A percentile compares a stretch with the other conserved stretches of the same genome.
phyloP scores from a whole-genome alignment of 192 early-diverging fungal species.

The Lobosporangium transversale region DNA sequence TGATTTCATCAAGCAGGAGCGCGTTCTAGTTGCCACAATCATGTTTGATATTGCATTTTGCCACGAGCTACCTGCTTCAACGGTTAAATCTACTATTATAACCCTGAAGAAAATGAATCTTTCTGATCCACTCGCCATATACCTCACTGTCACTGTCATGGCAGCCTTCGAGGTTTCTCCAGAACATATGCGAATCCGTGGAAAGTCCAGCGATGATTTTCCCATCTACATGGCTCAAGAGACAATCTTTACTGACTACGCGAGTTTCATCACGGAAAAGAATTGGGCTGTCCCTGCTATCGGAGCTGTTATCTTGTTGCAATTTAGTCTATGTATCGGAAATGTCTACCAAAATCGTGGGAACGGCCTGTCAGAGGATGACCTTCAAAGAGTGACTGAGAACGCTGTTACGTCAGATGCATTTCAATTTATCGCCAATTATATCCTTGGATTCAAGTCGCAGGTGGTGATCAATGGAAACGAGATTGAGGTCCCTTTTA shows the following conservation, averaged over 20 bases:
- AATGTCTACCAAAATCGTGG: constrained; percentile 56
- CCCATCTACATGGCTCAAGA: constrained; percentile 44
- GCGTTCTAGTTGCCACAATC: constrained; percentile 51
- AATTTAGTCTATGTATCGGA: constrained; percentile 69
- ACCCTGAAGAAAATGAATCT: constrained; percentile 48
- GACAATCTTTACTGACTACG: constrained; percentile 49
- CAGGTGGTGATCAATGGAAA: constrained; percentile 28
- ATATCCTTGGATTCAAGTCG: constrained; percentile 63
- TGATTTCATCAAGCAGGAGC: constrained; percentile 51
- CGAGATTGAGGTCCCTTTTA: constrained; percentile 29
- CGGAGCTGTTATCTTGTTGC: constrained; percentile 58
- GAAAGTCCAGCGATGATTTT: constrained; percentile 26
- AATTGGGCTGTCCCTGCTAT: constrained; percentile 50
- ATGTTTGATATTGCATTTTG: constrained; percentile 56
- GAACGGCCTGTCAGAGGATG: constrained; percentile 40
- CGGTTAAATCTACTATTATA: constrained; percentile 49
- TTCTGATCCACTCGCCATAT: constrained; percentile 49
- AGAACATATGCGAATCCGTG: constrained; percentile 41
- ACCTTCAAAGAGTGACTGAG: constrained; percentile 62
- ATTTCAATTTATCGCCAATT: constrained; percentile 72
- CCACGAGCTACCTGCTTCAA: constrained; percentile 43
- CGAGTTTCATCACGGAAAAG: constrained; percentile 23
- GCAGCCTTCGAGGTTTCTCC: constrained; percentile 54
- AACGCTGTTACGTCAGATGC: constrained; percentile 62
- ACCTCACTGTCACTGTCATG: constrained; percentile 52